These are phyloP conservation scores for Phaeodactylum tricornutum DNA, from an alignment of 108 stramenopile species.

Conservation along the genomic window DNA sequence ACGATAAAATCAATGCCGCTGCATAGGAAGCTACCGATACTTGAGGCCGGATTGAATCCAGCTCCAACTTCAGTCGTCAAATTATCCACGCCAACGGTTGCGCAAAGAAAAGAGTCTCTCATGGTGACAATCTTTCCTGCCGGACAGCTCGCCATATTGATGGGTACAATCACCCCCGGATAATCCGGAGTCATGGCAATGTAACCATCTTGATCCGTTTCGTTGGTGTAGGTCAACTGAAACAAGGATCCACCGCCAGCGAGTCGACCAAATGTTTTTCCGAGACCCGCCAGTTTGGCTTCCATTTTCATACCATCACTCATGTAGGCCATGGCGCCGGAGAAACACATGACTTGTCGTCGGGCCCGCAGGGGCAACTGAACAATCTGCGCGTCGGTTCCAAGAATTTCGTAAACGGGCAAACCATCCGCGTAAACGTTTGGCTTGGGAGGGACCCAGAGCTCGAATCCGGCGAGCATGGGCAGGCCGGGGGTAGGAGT, in stretches of 20 bases:
- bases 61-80: constrained; percentile 19
- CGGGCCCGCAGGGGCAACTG: constrained; percentile 38
- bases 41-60: constrained; percentile 34
- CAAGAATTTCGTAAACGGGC: constrained; percentile 35
- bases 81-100: constrained; percentile 21
- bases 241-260: constrained; percentile 42
- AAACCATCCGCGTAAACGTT: constrained; percentile 26
- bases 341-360: constrained; percentile 31
- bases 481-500: neutral
- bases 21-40: constrained; percentile 29
- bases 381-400: constrained; percentile 39
- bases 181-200: constrained; percentile 44
- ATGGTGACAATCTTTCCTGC: constrained; percentile 24
- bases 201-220: constrained; percentile 22
- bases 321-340: constrained; percentile 60
- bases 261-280: constrained; percentile 31
- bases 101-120: constrained; percentile 43
- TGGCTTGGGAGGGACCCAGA: constrained; percentile 33
- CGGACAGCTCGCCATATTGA: constrained; percentile 19
- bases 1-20: constrained; percentile 44
- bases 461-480: constrained; percentile 32
- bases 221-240: constrained; percentile 38
- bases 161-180: constrained; percentile 45
- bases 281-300: constrained; percentile 23
- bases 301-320: constrained; percentile 29